Evolutionary conservation across 345 rosid species (phyloP).

Genomic region (Eucalyptus regnans): DNA sequence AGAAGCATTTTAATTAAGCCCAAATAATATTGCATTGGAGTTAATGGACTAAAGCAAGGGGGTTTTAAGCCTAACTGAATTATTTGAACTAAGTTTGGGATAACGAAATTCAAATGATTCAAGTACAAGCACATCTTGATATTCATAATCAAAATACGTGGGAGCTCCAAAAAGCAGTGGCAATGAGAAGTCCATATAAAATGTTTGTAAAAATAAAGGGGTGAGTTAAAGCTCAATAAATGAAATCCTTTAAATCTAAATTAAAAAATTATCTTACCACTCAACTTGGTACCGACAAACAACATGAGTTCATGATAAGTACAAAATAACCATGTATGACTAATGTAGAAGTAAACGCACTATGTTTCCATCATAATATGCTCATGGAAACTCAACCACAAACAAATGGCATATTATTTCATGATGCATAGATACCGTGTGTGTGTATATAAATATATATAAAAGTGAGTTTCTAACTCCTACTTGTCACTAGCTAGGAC

Average conservation of each 20-base stretch:
- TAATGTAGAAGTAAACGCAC: no score
- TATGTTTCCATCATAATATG: no score
- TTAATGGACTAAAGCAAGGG: no score
- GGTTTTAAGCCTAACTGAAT: not conserved
- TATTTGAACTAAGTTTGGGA: not conserved
- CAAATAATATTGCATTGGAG: no score
- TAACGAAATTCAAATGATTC: accelerated
- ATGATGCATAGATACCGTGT: accelerated
- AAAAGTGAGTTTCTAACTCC: not conserved
- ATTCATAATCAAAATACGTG: not conserved
- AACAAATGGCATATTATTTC: no score
- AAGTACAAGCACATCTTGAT: not conserved
- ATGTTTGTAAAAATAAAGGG: not conserved
- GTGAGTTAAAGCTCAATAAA: no score
- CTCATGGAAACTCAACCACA: no score
- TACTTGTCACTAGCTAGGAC: not conserved
- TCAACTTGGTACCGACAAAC: not conserved
- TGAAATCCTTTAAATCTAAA: no score
- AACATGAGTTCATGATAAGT: not conserved
- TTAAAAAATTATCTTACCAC: not conserved
- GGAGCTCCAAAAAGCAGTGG: not conserved
- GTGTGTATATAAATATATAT: no score
- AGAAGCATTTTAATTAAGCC: no score
- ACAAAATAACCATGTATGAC: not conserved
- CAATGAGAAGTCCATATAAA: not conserved